Evolutionary conservation across 2,329 filamentous ascomycete species (phyloP).

Genomic region (Colletotrichum scovillei): DNA sequence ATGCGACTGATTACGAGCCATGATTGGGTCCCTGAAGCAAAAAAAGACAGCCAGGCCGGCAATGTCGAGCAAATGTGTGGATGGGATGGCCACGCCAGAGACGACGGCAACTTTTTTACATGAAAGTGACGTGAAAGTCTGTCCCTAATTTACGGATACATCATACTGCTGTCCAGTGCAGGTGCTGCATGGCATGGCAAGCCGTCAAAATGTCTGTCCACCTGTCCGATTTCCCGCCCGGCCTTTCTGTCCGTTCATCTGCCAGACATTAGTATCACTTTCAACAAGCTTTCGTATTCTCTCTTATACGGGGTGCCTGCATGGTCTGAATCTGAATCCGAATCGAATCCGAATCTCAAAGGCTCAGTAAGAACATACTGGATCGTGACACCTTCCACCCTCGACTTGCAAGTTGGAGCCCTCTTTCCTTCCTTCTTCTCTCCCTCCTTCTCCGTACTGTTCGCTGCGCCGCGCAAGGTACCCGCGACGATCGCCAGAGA

Average conservation of each 20-base stretch:
- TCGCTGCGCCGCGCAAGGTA: constrained; percentile 14
- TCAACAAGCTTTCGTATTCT: neutral
- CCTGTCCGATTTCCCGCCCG: neutral
- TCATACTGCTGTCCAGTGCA: too few species aligned
- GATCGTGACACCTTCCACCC: neutral
- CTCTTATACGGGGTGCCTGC: neutral
- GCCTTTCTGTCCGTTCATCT: neutral
- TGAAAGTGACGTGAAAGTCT: neutral
- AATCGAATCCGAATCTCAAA: neutral
- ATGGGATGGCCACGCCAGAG: constrained; percentile 3
- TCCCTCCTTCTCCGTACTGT: too few species aligned
- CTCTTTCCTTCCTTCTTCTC: neutral
- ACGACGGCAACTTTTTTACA: neutral
- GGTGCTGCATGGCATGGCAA: neutral
- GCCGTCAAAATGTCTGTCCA: neutral
- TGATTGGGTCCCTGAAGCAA: constrained; percentile 7
- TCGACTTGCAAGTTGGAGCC: too few species aligned
- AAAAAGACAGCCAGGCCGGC: constrained; percentile 2
- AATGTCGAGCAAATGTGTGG: neutral
- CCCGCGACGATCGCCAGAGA: constrained; percentile 13
- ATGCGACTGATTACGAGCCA: constrained; percentile 8
- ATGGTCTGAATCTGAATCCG: too few species aligned
- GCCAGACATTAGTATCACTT: neutral
- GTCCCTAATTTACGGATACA: neutral
- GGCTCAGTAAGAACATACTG: neutral